Percentiles rank a stretch among this genome's conserved stretches.
Evolutionary conservation across 352 stramenopile genomes (phyloP).

Genomic region (Pythium diclinum): DNA sequence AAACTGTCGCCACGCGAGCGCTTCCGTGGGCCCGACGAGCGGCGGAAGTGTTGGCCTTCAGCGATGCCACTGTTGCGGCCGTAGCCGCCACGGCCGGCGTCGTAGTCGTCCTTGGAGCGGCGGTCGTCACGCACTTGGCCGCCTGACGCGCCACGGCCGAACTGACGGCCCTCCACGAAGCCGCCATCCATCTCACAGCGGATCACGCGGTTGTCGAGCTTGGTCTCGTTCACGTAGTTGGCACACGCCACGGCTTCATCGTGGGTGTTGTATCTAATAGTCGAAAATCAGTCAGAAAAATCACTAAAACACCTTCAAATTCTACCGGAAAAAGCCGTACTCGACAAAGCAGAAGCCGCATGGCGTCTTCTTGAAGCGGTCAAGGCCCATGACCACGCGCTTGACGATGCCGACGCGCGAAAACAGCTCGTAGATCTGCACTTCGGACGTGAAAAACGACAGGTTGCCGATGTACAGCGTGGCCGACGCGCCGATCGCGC

Average conservation of each 20-base stretch:
- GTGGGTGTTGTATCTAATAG: slow-evolving; percentile 58
- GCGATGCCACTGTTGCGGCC: slow-evolving; percentile 63
- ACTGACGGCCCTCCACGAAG: slow-evolving; percentile 84
- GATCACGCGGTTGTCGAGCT: slow-evolving; percentile 86
- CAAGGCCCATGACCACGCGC: slow-evolving; percentile 94
- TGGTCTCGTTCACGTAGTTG: slow-evolving; percentile 85
- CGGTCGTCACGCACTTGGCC: slow-evolving; percentile 84
- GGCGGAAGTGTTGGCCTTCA: slow-evolving; percentile 70
- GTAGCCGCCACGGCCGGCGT: slow-evolving; percentile 75
- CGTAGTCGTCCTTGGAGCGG: slow-evolving; percentile 83
- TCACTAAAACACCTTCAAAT: too few species aligned
- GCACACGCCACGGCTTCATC: slow-evolving; percentile 67
- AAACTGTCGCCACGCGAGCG: slow-evolving; percentile 55
- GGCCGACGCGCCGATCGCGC: slow-evolving; percentile 84
- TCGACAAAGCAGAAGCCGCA: slow-evolving; percentile 99
- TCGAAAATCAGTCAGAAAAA: not conserved
- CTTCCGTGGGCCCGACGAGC: slow-evolving; percentile 46
- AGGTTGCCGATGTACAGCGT: slow-evolving; percentile 98
- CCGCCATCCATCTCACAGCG: slow-evolving; percentile 88
- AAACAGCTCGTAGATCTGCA: slow-evolving; percentile 95
- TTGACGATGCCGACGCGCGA: slow-evolving; percentile 90
- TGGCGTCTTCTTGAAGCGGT: slow-evolving; percentile 94
- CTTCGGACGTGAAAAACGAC: slow-evolving; percentile 95
- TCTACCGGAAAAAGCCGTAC: slow-evolving; percentile 39
- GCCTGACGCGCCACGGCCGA: slow-evolving; percentile 74